phyloP scores from a whole-genome alignment of 108 stramenopile species.

The Skeletonema grethae region DNA sequence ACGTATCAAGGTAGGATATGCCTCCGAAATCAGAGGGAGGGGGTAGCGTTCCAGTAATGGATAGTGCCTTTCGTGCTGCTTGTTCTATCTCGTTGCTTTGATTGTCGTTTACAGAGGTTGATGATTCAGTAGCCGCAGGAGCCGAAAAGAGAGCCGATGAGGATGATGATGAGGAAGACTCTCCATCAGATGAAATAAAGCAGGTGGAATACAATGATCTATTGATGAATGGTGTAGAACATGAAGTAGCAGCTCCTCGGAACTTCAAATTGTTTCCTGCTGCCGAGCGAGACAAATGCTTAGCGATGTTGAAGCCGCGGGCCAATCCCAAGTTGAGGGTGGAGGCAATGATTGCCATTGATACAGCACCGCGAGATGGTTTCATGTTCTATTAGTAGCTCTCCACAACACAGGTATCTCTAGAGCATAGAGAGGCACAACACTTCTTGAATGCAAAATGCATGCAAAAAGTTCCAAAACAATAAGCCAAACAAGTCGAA shows the following conservation, averaged over 20 bases:
- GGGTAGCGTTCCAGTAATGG: slow-evolving; percentile 36
- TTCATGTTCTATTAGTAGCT: slow-evolving; percentile 19
- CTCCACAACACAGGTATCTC: too few species aligned
- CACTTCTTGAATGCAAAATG: too few species aligned
- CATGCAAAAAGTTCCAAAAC: too few species aligned
- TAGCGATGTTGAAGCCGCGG: slow-evolving; percentile 28
- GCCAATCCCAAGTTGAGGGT: slow-evolving; percentile 29
- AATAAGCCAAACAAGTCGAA: too few species aligned
- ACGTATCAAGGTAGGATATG: slow-evolving; percentile 40
- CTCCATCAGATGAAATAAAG: slow-evolving; percentile 18
- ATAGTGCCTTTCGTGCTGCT: slow-evolving; percentile 20
- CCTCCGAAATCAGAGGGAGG: slow-evolving; percentile 36
- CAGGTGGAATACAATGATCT: slow-evolving; percentile 5
- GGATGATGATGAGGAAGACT: not conserved
- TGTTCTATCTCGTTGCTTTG: slow-evolving; percentile 29
- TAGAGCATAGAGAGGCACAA: too few species aligned
- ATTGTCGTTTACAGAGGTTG: slow-evolving; percentile 9
- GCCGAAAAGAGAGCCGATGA: slow-evolving; percentile 7
- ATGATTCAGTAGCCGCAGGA: slow-evolving; percentile 8
- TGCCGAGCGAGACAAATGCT: slow-evolving; percentile 2
- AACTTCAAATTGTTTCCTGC: not conserved
- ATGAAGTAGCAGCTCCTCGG: not conserved
- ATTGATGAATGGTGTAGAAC: slow-evolving; percentile 1
- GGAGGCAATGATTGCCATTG: slow-evolving; percentile 34
- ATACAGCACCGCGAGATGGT: slow-evolving; percentile 11